Conservation (phyloP, 139 green algal genomes). For the Chloropicon primus region DNA sequence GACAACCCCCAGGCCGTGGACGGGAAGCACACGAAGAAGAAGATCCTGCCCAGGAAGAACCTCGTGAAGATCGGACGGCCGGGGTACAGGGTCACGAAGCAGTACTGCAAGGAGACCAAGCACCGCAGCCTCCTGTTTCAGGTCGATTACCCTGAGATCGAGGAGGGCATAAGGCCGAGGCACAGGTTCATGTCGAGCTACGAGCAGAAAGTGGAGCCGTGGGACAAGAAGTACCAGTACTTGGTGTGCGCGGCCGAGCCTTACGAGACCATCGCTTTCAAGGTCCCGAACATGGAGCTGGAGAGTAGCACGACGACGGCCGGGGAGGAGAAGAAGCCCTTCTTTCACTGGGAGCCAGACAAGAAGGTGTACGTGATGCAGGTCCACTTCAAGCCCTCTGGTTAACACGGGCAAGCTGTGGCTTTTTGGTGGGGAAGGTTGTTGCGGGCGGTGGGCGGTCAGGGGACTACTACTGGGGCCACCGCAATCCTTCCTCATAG, state of each 20-base stretch:
- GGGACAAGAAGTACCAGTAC: slow-evolving; percentile 87
- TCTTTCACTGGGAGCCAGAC: slow-evolving; percentile 71
- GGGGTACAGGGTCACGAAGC: slow-evolving; percentile 96
- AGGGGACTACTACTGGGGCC: no score
- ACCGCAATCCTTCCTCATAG: no score
- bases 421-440: no score
- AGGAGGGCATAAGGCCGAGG: slow-evolving; percentile 67
- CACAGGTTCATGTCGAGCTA: slow-evolving; percentile 96
- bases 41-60: slow-evolving; percentile 17
- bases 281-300: slow-evolving; percentile 81
- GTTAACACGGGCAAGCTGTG: no score
- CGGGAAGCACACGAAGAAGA: slow-evolving; percentile 8
- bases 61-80: slow-evolving; percentile 89
- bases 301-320: slow-evolving; percentile 34
- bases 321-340: slow-evolving; percentile 50
- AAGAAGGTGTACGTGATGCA: slow-evolving; percentile 26
- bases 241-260: slow-evolving; percentile 93
- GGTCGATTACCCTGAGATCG: slow-evolving; percentile 96
- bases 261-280: slow-evolving; percentile 96
- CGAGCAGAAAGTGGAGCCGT: slow-evolving; percentile 81
- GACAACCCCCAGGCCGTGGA: slow-evolving; percentile 56
- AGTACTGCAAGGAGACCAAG: slow-evolving; percentile 64
- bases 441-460: no score
- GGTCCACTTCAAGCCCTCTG: slow-evolving; percentile 10
- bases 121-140: slow-evolving; percentile 90